Conservation (phyloP, 2,329 filamentous ascomycete species). For the Alternaria incomplexa region DNA sequence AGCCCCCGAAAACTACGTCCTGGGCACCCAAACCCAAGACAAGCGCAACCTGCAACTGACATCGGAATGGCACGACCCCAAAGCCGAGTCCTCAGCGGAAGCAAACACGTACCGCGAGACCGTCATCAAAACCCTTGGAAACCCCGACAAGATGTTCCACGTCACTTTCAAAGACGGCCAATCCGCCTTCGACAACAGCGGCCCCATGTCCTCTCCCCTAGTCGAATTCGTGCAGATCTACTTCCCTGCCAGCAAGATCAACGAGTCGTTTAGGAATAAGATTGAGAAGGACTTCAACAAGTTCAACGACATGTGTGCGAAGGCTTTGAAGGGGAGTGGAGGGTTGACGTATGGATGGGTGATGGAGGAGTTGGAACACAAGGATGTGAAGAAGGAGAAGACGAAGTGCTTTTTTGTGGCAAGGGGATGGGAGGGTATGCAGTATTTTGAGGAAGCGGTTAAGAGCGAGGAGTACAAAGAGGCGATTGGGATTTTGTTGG, state of each 20-base stretch:
- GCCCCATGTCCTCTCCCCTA: background rate
- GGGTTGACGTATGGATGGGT: constrained; percentile 2
- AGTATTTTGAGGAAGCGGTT: constrained; percentile 1
- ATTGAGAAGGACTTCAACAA: background rate
- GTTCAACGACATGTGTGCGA: background rate
- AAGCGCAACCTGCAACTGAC: constrained; percentile 3
- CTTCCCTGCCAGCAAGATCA: background rate
- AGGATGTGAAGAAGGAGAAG: background rate
- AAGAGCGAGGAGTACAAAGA: background rate
- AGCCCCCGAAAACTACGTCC: background rate
- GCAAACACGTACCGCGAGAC: background rate
- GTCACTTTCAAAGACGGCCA: background rate
- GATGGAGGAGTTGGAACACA: constrained; percentile 7
- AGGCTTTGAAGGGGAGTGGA: background rate
- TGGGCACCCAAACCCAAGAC: constrained; percentile 1
- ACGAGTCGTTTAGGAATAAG: background rate
- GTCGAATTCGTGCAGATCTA: constrained; percentile 8
- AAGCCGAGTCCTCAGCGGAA: background rate
- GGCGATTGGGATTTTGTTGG: background rate
- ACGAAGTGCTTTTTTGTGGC: constrained; percentile 3
- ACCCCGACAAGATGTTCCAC: background rate
- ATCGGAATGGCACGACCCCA: constrained; percentile 3
- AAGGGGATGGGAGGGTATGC: constrained; percentile 10
- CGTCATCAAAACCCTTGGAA: background rate
- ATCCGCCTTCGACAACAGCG: background rate